Evolutionary conservation across 2,329 filamentous ascomycete genomes (phyloP), one percentile per base, ranked within the genome.

Genomic region (Paecilomyces sp.): DNA sequence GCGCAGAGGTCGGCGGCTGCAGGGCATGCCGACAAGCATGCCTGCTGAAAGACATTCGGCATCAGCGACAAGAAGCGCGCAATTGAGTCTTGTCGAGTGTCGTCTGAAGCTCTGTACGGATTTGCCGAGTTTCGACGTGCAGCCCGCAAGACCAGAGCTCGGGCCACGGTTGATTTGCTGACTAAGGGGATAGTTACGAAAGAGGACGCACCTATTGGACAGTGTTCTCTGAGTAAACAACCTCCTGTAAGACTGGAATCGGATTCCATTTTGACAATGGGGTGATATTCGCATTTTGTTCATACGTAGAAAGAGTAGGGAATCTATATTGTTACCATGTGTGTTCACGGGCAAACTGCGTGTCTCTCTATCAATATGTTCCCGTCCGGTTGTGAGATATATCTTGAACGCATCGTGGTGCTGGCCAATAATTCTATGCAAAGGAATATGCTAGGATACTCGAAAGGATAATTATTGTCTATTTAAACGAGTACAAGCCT

Each of bases 11-110:
- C 28, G 69, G 62, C 13, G 69, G 65, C 56, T 70, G 70, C 30
- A 71, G 61, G 55, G 71, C 70, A 69, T 75, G 74, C 68, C 75
- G 65, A 60, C 69, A 77, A 63, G 72, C 75, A 76, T 74, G 71
- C 64, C 74, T 73, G 66, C 74, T 67, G 59, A 77, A 65, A 72
- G 75, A 76, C 76, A 79, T 79, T 63, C 57, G 65, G 64, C n/a
- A 60, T 47, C 36, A 58, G 58, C 61, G 55, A 59, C 63, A 65
- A 66, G 60, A 56, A 24, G 53, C 8, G 53, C 34, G 8, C 22
- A 53, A 34, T 28, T 30, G 25, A 33, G 6, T 3, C 24, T 36
- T 31, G 54, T 56, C 41, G 41, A 47, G 41, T 47, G 41, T 47
- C n/a, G 41, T 47, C 41, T 47, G 41, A n/a, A 47, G 41, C 41